Evolutionary conservation across 2,329 filamentous ascomycete genomes (phyloP).

Genomic region (Graphilbum fragrans): DNA sequence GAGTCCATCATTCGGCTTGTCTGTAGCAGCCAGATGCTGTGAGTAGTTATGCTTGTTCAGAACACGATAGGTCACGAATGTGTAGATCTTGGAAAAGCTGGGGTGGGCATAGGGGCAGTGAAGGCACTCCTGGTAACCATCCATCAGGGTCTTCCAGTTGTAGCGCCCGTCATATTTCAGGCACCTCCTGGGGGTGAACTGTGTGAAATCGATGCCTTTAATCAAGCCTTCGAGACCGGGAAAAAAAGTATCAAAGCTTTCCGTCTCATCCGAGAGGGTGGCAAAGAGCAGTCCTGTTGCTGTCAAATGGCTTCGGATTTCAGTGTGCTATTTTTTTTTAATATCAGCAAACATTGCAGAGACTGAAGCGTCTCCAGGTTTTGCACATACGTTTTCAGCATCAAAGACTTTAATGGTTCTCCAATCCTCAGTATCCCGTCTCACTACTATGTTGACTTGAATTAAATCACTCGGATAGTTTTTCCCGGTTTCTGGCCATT

Average conservation of each 20-base stretch:
- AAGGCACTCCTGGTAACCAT: slow-evolving; percentile 5
- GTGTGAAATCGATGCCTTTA: slow-evolving; percentile 1
- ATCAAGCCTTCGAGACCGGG: slow-evolving; percentile 1
- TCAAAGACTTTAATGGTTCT: background rate
- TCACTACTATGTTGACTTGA: background rate
- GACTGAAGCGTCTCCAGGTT: background rate
- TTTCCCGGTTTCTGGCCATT: slow-evolving; percentile 1
- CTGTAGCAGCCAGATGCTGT: slow-evolving; percentile 1
- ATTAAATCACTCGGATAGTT: background rate
- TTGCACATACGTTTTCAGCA: background rate
- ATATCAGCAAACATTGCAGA: no score
- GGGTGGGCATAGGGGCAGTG: slow-evolving; percentile 5
- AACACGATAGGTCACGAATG: slow-evolving; percentile 2
- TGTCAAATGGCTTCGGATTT: slow-evolving; percentile 2
- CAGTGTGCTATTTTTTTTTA: background rate
- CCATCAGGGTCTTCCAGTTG: slow-evolving; percentile 6
- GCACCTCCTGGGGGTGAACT: background rate
- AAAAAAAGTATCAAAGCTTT: background rate
- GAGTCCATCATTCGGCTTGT: slow-evolving; percentile 3
- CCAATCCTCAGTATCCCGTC: background rate
- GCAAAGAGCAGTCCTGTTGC: slow-evolving; percentile 3
- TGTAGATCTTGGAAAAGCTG: slow-evolving; percentile 2
- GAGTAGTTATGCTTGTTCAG: slow-evolving; percentile 4
- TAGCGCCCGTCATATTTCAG: slow-evolving; percentile 3
- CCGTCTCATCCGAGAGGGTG: slow-evolving; percentile 1